Conservation (phyloP, 1,284 basidiomycete species). For the Cutaneotrichosporon mucoides region DNA sequence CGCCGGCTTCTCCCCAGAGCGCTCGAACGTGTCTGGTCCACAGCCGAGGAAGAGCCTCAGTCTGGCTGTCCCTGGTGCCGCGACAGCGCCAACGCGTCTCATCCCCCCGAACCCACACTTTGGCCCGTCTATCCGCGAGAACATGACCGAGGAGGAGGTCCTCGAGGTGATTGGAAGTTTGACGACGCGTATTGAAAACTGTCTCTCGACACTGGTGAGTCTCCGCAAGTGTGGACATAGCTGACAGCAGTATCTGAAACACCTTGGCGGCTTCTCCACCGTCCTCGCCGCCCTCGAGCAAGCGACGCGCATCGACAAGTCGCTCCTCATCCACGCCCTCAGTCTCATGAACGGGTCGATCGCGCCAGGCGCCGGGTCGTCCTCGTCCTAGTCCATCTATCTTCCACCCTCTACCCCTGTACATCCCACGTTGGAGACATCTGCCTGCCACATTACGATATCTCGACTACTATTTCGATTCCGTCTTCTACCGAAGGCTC, state of each 20-base stretch:
- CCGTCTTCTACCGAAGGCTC: too few relatives aligned
- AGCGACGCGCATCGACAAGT: constrained; percentile 38
- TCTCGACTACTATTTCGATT: too few relatives aligned
- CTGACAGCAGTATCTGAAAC: constrained; percentile 41
- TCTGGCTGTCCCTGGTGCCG: background rate
- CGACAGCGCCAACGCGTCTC: background rate
- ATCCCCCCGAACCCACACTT: constrained; percentile 15
- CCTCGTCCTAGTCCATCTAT: too few relatives aligned
- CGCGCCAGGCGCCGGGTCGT: background rate
- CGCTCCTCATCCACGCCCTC: constrained; percentile 38
- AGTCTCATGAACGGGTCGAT: constrained; percentile 30
- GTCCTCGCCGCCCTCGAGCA: constrained; percentile 48
- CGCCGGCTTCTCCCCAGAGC: constrained; percentile 52
- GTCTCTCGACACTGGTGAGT: constrained; percentile 59
- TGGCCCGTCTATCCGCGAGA: constrained; percentile 67
- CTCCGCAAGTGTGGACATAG: background rate
- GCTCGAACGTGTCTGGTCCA: background rate
- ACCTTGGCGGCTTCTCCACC: constrained; percentile 46
- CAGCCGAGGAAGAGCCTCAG: constrained; percentile 1
- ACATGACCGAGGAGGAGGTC: constrained; percentile 71
- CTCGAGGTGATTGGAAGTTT: constrained; percentile 70
- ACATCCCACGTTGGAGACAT: too few relatives aligned
- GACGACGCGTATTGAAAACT: constrained; percentile 73
- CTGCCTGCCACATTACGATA: too few relatives aligned
- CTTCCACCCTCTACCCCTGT: too few relatives aligned